These are phyloP conservation scores for Proliferodiscus dingleyae DNA, from an alignment of 2,329 filamentous ascomycete species.

Conservation along the genomic window DNA sequence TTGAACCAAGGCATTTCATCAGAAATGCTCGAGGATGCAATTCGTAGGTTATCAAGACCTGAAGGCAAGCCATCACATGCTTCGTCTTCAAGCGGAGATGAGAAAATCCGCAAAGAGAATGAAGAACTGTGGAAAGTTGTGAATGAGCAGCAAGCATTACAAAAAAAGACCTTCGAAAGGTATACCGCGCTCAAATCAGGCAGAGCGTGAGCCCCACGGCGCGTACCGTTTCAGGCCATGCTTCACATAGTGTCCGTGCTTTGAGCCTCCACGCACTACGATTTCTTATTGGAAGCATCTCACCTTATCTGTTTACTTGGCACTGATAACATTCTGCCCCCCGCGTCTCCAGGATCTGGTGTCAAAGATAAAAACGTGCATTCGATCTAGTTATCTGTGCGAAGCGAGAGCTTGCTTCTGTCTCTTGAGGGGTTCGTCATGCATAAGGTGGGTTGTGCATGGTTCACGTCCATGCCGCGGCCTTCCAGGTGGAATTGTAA, in stretches of 20 bases:
- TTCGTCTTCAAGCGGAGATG: constrained; percentile 34
- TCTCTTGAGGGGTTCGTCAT: constrained; percentile 7
- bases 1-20: constrained; percentile 22
- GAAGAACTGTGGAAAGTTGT: constrained; percentile 42
- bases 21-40: constrained; percentile 45
- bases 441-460: constrained; percentile 7
- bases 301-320: background rate
- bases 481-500: constrained; percentile 10
- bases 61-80: constrained; percentile 24
- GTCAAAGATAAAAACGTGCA: constrained; percentile 12
- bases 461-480: constrained; percentile 12
- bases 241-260: constrained; percentile 13
- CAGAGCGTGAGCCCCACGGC: constrained; percentile 10
- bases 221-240: constrained; percentile 9
- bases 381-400: constrained; percentile 16
- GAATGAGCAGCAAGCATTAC: constrained; percentile 39
- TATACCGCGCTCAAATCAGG: constrained; percentile 27
- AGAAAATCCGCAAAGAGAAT: constrained; percentile 36
- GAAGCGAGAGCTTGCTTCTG: constrained; percentile 18
- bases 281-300: background rate
- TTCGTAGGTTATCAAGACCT: constrained; percentile 39
- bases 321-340: background rate
- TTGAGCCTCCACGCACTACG: background rate
- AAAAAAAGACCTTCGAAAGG: constrained; percentile 36
- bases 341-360: background rate